Base-by-base conservation (phyloP, 129 eudicot species). In the Flaveria ramosissima region DNA sequence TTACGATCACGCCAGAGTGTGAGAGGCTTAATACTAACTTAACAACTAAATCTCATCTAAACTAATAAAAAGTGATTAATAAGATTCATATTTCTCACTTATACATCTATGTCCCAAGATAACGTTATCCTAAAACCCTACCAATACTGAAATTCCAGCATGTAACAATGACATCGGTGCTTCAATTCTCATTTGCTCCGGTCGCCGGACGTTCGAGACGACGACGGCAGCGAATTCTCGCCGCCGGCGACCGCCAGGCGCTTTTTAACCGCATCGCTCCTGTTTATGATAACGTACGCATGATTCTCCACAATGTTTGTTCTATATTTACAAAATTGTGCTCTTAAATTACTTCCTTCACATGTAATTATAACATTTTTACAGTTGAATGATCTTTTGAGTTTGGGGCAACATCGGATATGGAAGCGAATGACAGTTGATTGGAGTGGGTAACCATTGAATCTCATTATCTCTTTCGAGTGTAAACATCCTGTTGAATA, bases 381-480 rank as follows among this genome's bases (percentile, higher is more conserved):
- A 74, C 83, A 92, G 98, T 60, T 92, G 81, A 92, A 92, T 77
- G 97, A 92, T 72, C 76, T 89, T 73, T 77, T 95, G 63, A 91
- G 96, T 61, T 86, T 95, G 79, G 97, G 97, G 3, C 88, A 85
- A 46, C 99, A 95, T 82, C 86, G 99, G 55, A 77, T 91, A 17
- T 95, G 97, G 99, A 95, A 95, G 74, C 86, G 96, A 74, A 89
- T 89, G 97, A 86, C 92, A 14, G 99, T 95, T 52, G 88, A 89
- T 61, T 95, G 99, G 99, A 91, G 90, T 72, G 94, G 90, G 99
- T 94, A 91, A 65, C n/a, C n/a, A n/a, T n/a, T n/a, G n/a, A n/a
- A n/a, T n/a, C n/a, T n/a, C n/a, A n/a, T n/a, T n/a, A n/a, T n/a
- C n/a, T n/a, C n/a, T n/a, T n/a, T n/a, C n/a, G n/a, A n/a, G n/a